Percentiles rank a stretch among this genome's conserved stretches.
Conservation (phyloP, 2,329 filamentous ascomycete genomes). For the Monosporascus ibericus region DNA sequence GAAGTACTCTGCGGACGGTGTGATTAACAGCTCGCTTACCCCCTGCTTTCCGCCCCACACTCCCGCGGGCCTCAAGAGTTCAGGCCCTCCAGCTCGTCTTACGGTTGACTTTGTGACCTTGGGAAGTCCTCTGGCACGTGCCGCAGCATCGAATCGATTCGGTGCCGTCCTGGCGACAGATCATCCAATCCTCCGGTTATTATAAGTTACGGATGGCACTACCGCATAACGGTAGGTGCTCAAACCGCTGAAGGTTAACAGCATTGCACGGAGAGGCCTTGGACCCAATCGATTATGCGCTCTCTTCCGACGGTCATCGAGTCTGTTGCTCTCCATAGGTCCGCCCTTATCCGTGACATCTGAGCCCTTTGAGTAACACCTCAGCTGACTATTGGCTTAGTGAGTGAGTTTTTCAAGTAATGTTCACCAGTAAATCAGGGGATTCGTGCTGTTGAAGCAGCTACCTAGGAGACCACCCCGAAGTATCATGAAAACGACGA, state of each 20-base stretch:
- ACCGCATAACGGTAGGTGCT: constrained; percentile 19
- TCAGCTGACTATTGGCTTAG: constrained; percentile 16
- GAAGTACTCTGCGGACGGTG: too few species aligned
- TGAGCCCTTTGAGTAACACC: constrained; percentile 13
- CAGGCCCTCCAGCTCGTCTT: too few species aligned
- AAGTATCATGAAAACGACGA: too few species aligned
- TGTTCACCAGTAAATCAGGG: constrained; percentile 6
- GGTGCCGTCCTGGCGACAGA: neutral
- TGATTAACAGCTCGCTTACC: too few species aligned
- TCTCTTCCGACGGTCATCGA: constrained; percentile 17
- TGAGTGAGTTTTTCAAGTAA: constrained; percentile 7
- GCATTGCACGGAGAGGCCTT: constrained; percentile 16
- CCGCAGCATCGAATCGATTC: neutral
- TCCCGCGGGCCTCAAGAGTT: too few species aligned
- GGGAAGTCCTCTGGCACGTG: too few species aligned
- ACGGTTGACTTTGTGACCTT: too few species aligned
- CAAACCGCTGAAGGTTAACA: constrained; percentile 15
- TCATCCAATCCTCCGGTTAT: neutral
- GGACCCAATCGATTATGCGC: constrained; percentile 18
- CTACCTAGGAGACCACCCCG: neutral
- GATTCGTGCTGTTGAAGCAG: constrained; percentile 5
- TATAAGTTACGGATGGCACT: constrained; percentile 11
- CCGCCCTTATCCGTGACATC: constrained; percentile 11
- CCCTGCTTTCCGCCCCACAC: too few species aligned
- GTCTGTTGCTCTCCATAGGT: constrained; percentile 10